These are phyloP conservation scores for Triangularia verruculosa DNA, from an alignment of 2,329 filamentous ascomycete genomes.

Conservation along the genomic window DNA sequence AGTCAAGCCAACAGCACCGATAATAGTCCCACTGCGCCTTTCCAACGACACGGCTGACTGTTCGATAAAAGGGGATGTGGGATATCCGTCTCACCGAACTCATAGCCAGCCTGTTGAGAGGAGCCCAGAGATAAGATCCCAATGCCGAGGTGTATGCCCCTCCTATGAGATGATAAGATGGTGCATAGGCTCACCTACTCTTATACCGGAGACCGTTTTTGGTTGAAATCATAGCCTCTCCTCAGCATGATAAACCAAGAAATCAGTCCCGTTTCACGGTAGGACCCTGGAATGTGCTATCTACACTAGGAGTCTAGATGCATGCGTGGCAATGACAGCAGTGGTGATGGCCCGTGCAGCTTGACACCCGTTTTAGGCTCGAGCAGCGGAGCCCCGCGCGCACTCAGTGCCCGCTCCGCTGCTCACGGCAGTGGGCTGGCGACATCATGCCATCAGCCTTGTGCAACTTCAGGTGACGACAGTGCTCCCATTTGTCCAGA, in stretches of 20 bases:
- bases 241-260: no score
- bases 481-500: not conserved
- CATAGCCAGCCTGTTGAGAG: no score
- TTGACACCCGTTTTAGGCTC: not conserved
- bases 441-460: constrained; percentile 21
- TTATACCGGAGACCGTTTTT: no score
- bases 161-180: no score
- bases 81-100: not conserved
- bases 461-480: constrained; percentile 12
- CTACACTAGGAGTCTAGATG: not conserved
- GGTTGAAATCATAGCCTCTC: no score
- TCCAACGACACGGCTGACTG: not conserved
- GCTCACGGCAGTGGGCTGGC: constrained; percentile 9
- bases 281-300: not conserved
- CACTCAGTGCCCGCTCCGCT: not conserved
- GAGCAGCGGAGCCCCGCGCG: not conserved
- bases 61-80: not conserved
- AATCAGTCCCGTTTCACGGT: not conserved
- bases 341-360: not conserved
- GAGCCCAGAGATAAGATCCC: not conserved
- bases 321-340: not conserved
- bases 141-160: not conserved
- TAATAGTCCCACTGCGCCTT: not conserved
- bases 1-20: not conserved
- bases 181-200: no score